phyloP scores from a whole-genome alignment of 495 filamentous ascomycete genomes.

The Eremomyces bilateralis region DNA sequence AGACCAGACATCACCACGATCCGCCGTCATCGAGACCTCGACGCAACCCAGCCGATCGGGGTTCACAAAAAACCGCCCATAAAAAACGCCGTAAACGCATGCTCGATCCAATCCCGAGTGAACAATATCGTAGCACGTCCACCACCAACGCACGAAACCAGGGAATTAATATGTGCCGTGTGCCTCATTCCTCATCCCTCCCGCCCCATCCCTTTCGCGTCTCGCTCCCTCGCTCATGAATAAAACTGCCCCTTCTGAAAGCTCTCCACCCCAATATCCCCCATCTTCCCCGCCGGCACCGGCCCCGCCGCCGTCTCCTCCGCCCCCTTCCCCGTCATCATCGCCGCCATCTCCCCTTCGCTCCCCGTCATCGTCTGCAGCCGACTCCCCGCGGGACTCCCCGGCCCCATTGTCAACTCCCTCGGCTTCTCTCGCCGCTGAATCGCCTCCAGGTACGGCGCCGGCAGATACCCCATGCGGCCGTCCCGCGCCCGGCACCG shows the following conservation, averaged over 20 bases:
- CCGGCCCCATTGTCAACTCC: constrained; percentile 24
- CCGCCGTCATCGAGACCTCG: too few relatives aligned
- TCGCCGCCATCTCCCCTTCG: constrained; percentile 20
- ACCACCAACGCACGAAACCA: too few relatives aligned
- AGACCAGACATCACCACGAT: too few relatives aligned
- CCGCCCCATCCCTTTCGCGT: too few relatives aligned
- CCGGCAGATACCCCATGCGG: constrained; percentile 73
- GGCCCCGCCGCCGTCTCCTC: constrained; percentile 8
- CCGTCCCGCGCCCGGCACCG: constrained; percentile 83
- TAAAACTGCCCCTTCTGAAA: constrained; percentile 3
- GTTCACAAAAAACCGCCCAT: too few relatives aligned
- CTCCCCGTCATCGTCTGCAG: constrained; percentile 20
- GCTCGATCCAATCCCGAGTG: too few relatives aligned
- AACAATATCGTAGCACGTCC: too few relatives aligned
- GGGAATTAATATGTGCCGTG: too few relatives aligned
- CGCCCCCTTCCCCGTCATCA: constrained; percentile 17
- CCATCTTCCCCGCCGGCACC: constrained; percentile 1
- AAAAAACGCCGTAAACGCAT: too few relatives aligned
- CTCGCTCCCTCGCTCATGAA: too few relatives aligned
- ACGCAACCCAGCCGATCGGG: too few relatives aligned
- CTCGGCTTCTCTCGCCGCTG: constrained; percentile 36
- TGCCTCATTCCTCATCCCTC: too few relatives aligned
- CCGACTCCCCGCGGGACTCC: constrained; percentile 21
- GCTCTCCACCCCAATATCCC: constrained; percentile 5
- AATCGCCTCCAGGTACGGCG: constrained; percentile 71